Evolutionary conservation across 2,329 filamentous ascomycete species (phyloP).

Genomic region (Mollisia scopiformis): DNA sequence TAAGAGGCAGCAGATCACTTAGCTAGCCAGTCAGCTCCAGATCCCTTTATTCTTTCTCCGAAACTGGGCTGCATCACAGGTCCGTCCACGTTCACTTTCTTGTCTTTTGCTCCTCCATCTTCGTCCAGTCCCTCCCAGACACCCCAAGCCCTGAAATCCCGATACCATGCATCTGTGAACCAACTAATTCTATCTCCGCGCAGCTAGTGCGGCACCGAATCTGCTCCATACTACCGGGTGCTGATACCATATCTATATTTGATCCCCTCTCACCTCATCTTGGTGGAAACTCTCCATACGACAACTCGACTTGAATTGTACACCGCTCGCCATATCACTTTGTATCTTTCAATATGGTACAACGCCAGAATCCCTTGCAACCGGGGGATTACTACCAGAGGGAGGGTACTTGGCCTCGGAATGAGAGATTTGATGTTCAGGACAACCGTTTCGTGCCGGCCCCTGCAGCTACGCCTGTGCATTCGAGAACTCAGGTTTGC

Average conservation of each 20-base stretch:
- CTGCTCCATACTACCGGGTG: constrained; percentile 17
- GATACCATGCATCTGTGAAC: constrained; percentile 19
- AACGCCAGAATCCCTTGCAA: constrained; percentile 16
- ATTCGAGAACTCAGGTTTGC: constrained; percentile 22
- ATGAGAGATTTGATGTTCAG: constrained; percentile 28
- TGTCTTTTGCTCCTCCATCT: constrained; percentile 13
- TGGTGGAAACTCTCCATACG: constrained; percentile 34
- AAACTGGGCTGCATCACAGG: constrained; percentile 15
- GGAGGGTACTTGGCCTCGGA: constrained; percentile 21
- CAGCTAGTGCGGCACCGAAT: constrained; percentile 16
- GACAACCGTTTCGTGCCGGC: constrained; percentile 10
- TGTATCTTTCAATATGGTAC: constrained; percentile 30
- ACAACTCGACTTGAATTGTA: constrained; percentile 37
- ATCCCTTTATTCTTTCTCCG: constrained; percentile 13
- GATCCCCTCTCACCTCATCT: constrained; percentile 20
- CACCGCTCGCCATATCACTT: constrained; percentile 18
- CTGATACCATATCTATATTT: constrained; percentile 31
- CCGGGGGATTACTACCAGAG: constrained; percentile 24
- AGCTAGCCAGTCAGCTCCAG: constrained; percentile 14
- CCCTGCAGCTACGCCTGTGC: neutral
- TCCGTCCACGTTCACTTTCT: constrained; percentile 20
- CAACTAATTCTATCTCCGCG: constrained; percentile 19
- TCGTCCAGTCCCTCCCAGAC: constrained; percentile 9
- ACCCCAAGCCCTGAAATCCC: constrained; percentile 10
- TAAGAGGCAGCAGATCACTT: constrained; percentile 28